phyloP scores from a whole-genome alignment of 2,329 filamentous ascomycete species.

The Aspergillus neotritici region DNA sequence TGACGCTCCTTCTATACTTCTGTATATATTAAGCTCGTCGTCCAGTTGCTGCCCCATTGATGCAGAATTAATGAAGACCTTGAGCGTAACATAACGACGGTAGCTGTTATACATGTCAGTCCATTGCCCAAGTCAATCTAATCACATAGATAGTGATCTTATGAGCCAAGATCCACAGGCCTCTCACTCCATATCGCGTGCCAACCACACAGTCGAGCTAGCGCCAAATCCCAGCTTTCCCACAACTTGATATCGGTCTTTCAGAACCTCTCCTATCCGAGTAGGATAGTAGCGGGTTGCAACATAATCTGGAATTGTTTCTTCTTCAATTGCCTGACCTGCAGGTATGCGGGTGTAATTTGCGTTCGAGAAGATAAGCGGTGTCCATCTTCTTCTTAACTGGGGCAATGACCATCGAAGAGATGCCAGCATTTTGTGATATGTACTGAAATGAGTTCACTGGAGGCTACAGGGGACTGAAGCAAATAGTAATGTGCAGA shows the following conservation, averaged over 20 bases:
- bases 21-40: constrained; percentile 42
- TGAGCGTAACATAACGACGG: constrained; percentile 27
- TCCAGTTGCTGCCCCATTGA: constrained; percentile 26
- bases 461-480: no score
- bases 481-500: no score
- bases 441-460: no score
- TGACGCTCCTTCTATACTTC: constrained; percentile 28
- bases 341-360: constrained; percentile 21
- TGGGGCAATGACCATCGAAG: constrained; percentile 20
- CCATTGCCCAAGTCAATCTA: background rate
- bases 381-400: constrained; percentile 24
- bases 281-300: constrained; percentile 26
- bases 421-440: constrained; percentile 14
- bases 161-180: no score
- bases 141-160: background rate
- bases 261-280: constrained; percentile 26
- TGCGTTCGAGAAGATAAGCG: constrained; percentile 27
- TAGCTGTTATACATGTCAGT: constrained; percentile 11
- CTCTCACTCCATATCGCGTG: constrained; percentile 29
- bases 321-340: constrained; percentile 28
- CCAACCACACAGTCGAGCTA: constrained; percentile 35
- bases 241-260: constrained; percentile 30
- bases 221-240: constrained; percentile 36
- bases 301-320: constrained; percentile 24
- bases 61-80: constrained; percentile 24